Evolutionary conservation across 169 alveolate genomes (phyloP).

Genomic region (Plasmodium vivax): DNA sequence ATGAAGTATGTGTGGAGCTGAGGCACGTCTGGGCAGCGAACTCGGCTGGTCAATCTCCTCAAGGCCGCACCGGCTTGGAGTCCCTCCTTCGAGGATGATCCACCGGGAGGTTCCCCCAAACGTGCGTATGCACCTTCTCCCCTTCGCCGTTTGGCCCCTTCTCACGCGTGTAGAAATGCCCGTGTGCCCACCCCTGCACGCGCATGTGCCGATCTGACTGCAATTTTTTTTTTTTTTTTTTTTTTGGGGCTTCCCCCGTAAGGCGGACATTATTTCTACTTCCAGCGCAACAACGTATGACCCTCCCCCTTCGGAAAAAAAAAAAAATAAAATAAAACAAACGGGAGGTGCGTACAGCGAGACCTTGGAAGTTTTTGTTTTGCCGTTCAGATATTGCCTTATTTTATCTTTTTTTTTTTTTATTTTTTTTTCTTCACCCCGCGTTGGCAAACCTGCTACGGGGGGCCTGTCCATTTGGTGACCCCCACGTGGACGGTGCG

Average conservation of each 20-base stretch:
- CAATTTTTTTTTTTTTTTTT: background rate
- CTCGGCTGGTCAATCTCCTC: background rate
- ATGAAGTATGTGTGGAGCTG: background rate
- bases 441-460: background rate
- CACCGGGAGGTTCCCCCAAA: background rate
- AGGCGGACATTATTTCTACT: background rate
- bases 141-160: background rate
- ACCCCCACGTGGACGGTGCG: too few relatives aligned
- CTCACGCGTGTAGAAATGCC: background rate
- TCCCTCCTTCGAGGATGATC: background rate
- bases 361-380: background rate
- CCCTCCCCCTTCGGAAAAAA: background rate
- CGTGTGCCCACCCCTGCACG: background rate
- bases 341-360: background rate
- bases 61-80: background rate
- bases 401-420: too few relatives aligned
- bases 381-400: background rate
- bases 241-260: background rate
- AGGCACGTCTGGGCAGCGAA: background rate
- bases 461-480: background rate
- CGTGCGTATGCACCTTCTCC: background rate
- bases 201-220: background rate
- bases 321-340: too few relatives aligned
- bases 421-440: background rate
- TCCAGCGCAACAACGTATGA: background rate